phyloP scores from a whole-genome alignment of 495 filamentous ascomycete genomes.

The Cladorrhinum samala region DNA sequence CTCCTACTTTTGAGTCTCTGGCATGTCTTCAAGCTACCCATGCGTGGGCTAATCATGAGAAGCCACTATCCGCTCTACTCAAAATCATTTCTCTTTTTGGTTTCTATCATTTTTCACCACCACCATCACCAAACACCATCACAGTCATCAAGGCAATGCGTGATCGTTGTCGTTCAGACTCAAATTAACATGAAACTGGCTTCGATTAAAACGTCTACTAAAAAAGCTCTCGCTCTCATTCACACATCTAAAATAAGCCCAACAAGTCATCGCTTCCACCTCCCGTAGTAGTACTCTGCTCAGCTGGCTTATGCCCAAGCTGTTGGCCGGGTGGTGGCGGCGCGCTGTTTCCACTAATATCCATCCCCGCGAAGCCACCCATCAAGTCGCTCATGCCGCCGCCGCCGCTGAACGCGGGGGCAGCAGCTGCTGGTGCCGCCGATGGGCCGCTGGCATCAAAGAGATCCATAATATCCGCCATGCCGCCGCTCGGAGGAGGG shows the following conservation, averaged over 20 bases:
- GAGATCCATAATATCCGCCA: conserved; percentile 88
- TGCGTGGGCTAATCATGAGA: too few relatives aligned
- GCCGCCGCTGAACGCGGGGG: not conserved
- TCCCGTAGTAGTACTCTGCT: conserved; percentile 39
- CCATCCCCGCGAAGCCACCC: conserved; percentile 77
- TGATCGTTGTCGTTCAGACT: too few relatives aligned
- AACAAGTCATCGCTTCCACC: conserved; percentile 84
- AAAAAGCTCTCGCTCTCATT: too few relatives aligned
- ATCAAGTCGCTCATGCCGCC: conserved; percentile 56
- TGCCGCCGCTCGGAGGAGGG: conserved; percentile 46
- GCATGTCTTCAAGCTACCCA: too few relatives aligned
- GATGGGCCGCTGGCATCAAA: conserved; percentile 48
- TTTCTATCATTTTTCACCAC: too few relatives aligned
- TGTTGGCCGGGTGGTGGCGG: conserved; percentile 50
- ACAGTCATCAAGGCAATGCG: too few relatives aligned
- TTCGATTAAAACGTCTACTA: too few relatives aligned
- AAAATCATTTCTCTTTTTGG: too few relatives aligned
- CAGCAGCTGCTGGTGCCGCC: conserved; percentile 21
- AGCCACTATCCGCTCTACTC: too few relatives aligned
- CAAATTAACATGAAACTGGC: too few relatives aligned
- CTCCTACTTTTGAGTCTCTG: too few relatives aligned
- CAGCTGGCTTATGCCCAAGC: conserved; percentile 29
- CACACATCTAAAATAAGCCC: conserved; percentile 70
- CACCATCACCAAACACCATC: too few relatives aligned
- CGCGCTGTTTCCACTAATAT: conserved; percentile 58